phyloP scores from a whole-genome alignment of 345 rosid genomes.

The Trapa bicornis region DNA sequence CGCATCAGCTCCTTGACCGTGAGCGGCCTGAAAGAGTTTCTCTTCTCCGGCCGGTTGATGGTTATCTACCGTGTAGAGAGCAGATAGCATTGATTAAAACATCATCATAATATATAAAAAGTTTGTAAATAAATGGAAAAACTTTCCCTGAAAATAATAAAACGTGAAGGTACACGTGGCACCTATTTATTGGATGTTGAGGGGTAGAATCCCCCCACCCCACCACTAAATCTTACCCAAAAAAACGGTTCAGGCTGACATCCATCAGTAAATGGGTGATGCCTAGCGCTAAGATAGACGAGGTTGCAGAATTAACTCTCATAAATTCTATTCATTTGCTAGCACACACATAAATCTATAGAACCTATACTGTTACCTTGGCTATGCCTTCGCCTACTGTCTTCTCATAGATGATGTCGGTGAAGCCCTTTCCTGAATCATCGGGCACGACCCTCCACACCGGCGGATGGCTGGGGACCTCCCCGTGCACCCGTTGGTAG shows the following conservation, averaged over 20 bases:
- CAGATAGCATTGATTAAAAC: too few relatives aligned
- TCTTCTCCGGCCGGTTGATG: slow-evolving; percentile 70
- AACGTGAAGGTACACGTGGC: neutral
- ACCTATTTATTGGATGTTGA: neutral
- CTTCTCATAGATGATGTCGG: slow-evolving; percentile 73
- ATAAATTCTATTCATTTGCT: neutral
- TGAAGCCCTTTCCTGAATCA: slow-evolving; percentile 33
- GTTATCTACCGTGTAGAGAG: slow-evolving; percentile 31
- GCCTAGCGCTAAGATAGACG: too few relatives aligned
- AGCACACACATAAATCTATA: neutral
- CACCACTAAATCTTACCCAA: neutral
- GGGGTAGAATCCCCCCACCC: too few relatives aligned
- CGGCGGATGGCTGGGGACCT: slow-evolving; percentile 40
- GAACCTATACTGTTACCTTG: slow-evolving; percentile 27
- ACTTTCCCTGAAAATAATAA: too few relatives aligned
- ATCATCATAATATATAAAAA: too few relatives aligned
- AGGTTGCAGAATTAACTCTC: too few relatives aligned
- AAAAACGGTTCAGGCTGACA: neutral
- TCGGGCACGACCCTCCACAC: slow-evolving; percentile 42
- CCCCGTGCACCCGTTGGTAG: slow-evolving; percentile 68
- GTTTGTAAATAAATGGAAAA: too few relatives aligned
- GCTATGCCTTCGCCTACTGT: slow-evolving; percentile 79
- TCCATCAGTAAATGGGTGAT: too few relatives aligned
- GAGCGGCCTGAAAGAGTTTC: slow-evolving; percentile 70
- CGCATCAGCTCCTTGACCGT: slow-evolving; percentile 71